Base-by-base conservation (phyloP, 805 yeast species). In the Candida pseudoglaebosa region DNA sequence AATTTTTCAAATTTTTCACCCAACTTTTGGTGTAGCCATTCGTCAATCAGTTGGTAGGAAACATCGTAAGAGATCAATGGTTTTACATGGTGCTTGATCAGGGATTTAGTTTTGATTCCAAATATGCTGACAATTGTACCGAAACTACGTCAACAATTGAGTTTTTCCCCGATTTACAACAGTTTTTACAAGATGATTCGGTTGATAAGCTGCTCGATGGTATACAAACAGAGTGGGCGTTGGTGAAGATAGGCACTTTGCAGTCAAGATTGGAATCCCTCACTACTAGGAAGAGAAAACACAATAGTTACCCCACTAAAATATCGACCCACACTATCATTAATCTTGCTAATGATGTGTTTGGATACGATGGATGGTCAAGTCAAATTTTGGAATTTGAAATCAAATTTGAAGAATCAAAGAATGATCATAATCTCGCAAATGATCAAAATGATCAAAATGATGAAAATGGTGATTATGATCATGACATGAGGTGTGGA, bases 281-380 rank as follows among this genome's bases (percentile, higher is more conserved):
- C 9, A 38, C 44, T 9, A 36, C 39, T 20, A 13, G 13, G 10
- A 28, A 34, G 20, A 26, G 29, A 15, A 26, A 26, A 26, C 5
- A 26, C 6, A 10, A 15, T n/a, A 9, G n/a, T 9, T 31, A 16
- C 12, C 9, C 28, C 36, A 28, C 13, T 28, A 40, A 32, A n/a
- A 37, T 40, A 31, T 42, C 44, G 20, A 28, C 38, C 14, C 29
- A 38, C 28, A 42, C 45, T 15, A 49, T 73, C 3, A 49, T 71
- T 5, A 54, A 55, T 10, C 52, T 69, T 40, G 77, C 79, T 1
- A 78, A 78, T 42, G 75, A 71, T 28, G 55, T 69, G 0, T 78
- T 76, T 56, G 83, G 82, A 0, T 73, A 60, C 49, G 65, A 75
- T 43, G 83, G 84, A 6, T 78, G 84, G 84, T 65, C 70, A 5